Evolutionary conservation across 805 yeast genomes (phyloP).

Genomic region (Cyberlindnera xishuangbannaensis): DNA sequence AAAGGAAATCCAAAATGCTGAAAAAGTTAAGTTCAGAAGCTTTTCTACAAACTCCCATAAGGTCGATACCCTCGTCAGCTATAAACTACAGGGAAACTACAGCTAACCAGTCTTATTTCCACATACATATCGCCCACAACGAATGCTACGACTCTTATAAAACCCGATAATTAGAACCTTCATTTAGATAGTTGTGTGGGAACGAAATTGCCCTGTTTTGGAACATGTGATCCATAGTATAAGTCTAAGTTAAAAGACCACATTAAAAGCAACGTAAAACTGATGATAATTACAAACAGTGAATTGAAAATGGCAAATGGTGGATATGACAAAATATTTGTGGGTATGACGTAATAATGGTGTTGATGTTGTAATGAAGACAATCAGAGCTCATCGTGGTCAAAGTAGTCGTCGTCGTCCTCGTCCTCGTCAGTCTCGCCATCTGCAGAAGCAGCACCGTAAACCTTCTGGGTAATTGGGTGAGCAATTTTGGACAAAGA

Average conservation of each 20-base stretch:
- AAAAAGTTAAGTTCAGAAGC: conserved; percentile 61
- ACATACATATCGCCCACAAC: no score
- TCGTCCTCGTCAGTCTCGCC: conserved; percentile 41
- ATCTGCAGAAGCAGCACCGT: conserved; percentile 52
- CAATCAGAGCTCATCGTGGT: conserved; percentile 60
- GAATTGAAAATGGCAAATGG: neutral
- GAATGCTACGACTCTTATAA: no score
- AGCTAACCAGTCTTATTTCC: no score
- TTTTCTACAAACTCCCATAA: conserved; percentile 65
- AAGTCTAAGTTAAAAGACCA: no score
- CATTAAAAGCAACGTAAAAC: no score
- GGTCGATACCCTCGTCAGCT: conserved; percentile 64
- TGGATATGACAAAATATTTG: neutral
- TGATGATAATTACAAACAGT: no score
- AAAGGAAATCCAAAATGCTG: conserved; percentile 51
- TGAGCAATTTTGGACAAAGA: conserved; percentile 74
- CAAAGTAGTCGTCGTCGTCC: conserved; percentile 50
- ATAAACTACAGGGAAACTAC: conserved; percentile 22
- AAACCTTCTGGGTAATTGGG: conserved; percentile 88
- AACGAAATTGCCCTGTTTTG: no score
- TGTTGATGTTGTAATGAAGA: neutral
- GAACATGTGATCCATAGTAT: no score
- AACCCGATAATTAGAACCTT: no score
- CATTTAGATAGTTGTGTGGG: no score
- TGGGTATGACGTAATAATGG: neutral